Percentiles rank a stretch among this genome's conserved stretches.
phyloP scores from a whole-genome alignment of 2,329 filamentous ascomycete genomes.

The Epichloe glyceriae region DNA sequence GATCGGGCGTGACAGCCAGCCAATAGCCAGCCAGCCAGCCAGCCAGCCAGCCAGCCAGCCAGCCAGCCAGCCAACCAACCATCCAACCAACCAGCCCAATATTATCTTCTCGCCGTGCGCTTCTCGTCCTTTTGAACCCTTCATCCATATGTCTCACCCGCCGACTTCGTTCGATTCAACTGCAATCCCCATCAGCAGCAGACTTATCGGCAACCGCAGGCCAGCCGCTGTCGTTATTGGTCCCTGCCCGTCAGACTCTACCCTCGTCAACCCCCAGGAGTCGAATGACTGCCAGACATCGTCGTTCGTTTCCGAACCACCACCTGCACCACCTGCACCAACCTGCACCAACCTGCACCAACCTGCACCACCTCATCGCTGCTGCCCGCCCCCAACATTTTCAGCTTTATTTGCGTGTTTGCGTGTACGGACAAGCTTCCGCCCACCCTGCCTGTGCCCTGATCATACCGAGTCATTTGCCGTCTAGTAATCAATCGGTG shows the following conservation, averaged over 20 bases:
- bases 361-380: neutral
- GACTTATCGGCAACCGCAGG: slow-evolving; percentile 1
- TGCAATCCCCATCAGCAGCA: slow-evolving; percentile 2
- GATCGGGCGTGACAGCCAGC: too few relatives aligned
- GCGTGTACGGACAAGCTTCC: neutral
- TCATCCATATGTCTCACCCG: neutral
- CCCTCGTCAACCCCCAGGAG: slow-evolving; percentile 2
- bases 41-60: neutral
- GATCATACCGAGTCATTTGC: neutral
- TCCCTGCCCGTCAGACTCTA: slow-evolving; percentile 1
- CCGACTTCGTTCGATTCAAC: slow-evolving; percentile 1
- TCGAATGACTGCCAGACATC: slow-evolving; percentile 5
- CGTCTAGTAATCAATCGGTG: neutral
- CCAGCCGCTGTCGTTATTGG: slow-evolving; percentile 2
- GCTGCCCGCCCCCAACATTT: neutral
- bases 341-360: neutral
- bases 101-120: neutral
- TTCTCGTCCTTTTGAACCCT: neutral
- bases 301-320: slow-evolving; percentile 7
- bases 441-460: neutral
- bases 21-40: too few relatives aligned
- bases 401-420: slow-evolving; percentile 1
- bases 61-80: neutral
- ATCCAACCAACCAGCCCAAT: neutral
- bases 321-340: neutral